Evolutionary conservation across 768 basidiomycete genomes (phyloP), one percentile per base, ranked within the genome.

Genomic region (Mycena indigotica): DNA sequence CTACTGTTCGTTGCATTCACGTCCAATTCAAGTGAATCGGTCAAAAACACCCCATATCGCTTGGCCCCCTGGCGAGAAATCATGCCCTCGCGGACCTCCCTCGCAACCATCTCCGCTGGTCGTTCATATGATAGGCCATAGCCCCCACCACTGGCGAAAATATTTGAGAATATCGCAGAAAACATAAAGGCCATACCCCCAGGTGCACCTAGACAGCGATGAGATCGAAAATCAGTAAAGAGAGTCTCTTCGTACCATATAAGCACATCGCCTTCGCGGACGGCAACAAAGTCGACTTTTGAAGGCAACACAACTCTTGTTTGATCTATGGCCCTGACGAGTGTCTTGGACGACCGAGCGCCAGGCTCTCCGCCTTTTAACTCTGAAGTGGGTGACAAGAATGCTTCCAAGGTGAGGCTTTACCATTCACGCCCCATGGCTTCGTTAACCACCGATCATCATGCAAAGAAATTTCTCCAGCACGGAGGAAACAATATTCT

Each of bases 391-490:
- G 8, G 28, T 3, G 23, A 12, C 3, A 10, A n/a, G 17, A 13
- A 2, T 15, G 38, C 4, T 19, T 28, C 35, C 35, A 10, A 52
- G 5, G 6, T n/a, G 23, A 29, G 6, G 21, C 41, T 41, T 15
- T 24, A 46, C 69, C 70, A 53, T 72, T 68, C n/a, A 72, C 70
- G 38, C 70, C 70, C 70, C 70, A 72, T n/a, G 70, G 70, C 52
- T 70, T 70, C 10, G 70, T 72, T 40, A 68, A 64, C 68, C 70
- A 72, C 4, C 70, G 66, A 35, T 72, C 70, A 50, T 72, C 70
- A 57, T 72, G 70, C 3, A 72, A 35, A 41, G 70, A 70, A 29
- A 72, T 64, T 26, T 65, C 67, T 5, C 70, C 70, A 24, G 53
- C 52, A 41, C 67, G 67, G n/a, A 71, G 57, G 60, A 71, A 71